phyloP scores from a whole-genome alignment of 2,329 filamentous ascomycete genomes.

The Colletotrichum karsti region DNA sequence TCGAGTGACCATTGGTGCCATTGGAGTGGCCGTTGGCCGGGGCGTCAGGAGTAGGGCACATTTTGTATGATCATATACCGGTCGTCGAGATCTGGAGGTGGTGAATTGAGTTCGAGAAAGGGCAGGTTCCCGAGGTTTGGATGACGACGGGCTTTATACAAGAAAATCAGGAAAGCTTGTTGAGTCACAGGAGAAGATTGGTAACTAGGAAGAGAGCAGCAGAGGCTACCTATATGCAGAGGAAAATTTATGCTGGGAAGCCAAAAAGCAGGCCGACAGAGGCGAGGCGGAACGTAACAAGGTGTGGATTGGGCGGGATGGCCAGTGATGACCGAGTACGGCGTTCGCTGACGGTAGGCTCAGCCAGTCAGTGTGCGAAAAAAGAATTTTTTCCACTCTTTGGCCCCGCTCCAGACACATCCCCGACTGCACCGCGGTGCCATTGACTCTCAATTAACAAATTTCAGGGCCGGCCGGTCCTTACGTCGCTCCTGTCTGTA shows the following conservation, averaged over 20 bases:
- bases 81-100: background rate
- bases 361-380: conserved; percentile 23
- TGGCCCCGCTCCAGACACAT: conserved; percentile 24
- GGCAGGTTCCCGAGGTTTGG: background rate
- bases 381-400: conserved; percentile 28
- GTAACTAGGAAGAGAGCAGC: conserved; percentile 7
- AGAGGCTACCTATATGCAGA: conserved; percentile 4
- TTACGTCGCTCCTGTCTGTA: conserved; percentile 19
- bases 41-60: conserved; percentile 30
- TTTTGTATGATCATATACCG: conserved; percentile 24
- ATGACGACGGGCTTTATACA: conserved; percentile 16
- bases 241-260: conserved; percentile 12
- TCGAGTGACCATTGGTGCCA: conserved; percentile 25
- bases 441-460: conserved; percentile 20
- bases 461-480: conserved; percentile 15
- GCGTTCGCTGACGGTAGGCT: conserved; percentile 15
- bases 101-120: background rate
- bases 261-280: conserved; percentile 7
- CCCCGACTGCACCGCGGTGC: conserved; percentile 14
- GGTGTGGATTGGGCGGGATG: conserved; percentile 30
- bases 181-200: conserved; percentile 23
- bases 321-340: conserved; percentile 29
- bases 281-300: conserved; percentile 26
- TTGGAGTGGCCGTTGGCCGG: conserved; percentile 29
- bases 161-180: background rate